phyloP scores from a whole-genome alignment of 805 yeast species.

The Saturnispora saitoi region DNA sequence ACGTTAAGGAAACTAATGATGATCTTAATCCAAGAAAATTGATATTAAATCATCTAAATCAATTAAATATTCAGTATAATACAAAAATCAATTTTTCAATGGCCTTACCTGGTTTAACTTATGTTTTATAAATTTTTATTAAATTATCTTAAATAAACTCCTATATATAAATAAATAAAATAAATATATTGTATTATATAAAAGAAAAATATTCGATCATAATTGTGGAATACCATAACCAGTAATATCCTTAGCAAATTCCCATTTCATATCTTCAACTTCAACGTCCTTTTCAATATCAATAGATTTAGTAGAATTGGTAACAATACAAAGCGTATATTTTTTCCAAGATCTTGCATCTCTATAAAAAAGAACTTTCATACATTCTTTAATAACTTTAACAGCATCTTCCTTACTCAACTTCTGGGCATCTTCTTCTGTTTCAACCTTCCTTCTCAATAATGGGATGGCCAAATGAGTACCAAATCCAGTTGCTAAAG shows the following conservation, averaged over 20 bases:
- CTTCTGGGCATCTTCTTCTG: conserved; percentile 64
- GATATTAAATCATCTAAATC: conserved; percentile 43
- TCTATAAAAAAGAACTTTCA: conserved; percentile 92
- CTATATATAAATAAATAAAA: neutral
- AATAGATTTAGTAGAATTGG: conserved; percentile 50
- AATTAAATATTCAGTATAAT: conserved; percentile 27
- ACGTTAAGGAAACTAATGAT: conserved; percentile 39
- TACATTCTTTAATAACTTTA: conserved; percentile 67
- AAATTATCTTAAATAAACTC: neutral
- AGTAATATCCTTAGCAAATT: conserved; percentile 74
- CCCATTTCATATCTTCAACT: conserved; percentile 79
- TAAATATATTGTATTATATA: neutral
- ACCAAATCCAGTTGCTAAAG: conserved; percentile 95
- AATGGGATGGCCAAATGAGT: conserved; percentile 90
- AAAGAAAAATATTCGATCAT: conserved; percentile 8
- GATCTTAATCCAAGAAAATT: conserved; percentile 47
- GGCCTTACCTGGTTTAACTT: conserved; percentile 48
- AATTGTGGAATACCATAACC: conserved; percentile 65
- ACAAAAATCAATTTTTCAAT: conserved; percentile 42
- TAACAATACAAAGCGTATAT: conserved; percentile 71
- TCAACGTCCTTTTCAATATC: conserved; percentile 48
- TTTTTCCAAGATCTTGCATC: conserved; percentile 92
- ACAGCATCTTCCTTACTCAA: conserved; percentile 70
- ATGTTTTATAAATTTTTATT: neutral
- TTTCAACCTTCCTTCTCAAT: conserved; percentile 73